Percentiles rank a stretch among this genome's conserved stretches.
These are phyloP conservation scores for Hortiboletus campestris DNA, from an alignment of 768 basidiomycete genomes.

Conservation along the genomic window DNA sequence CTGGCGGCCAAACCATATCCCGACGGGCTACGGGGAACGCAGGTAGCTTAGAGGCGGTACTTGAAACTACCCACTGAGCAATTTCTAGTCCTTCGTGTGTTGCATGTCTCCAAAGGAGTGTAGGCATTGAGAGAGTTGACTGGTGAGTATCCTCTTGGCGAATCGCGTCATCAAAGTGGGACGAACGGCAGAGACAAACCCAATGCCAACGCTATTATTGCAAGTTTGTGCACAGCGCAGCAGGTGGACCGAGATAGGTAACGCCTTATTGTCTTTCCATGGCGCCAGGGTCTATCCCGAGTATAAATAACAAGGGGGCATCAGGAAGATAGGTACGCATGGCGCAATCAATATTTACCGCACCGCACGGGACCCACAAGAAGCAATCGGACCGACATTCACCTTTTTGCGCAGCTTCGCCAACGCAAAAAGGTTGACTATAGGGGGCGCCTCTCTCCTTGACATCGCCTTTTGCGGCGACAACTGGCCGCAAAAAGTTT, in stretches of 20 bases:
- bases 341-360: not conserved
- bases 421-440: not conserved
- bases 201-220: not conserved
- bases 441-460: not conserved
- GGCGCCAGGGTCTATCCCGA: not conserved
- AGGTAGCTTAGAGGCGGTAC: no score
- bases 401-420: constrained; percentile 1
- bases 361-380: not conserved
- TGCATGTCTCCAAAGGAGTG: no score
- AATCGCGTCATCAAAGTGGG: not conserved
- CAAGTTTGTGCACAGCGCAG: not conserved
- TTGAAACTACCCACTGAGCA: no score
- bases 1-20: no score
- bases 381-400: constrained; percentile 1
- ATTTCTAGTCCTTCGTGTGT: no score
- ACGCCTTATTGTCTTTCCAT: constrained; percentile 10
- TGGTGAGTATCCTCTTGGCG: not conserved
- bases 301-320: not conserved
- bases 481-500: not conserved
- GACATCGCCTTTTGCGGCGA: constrained; percentile 10
- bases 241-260: not conserved
- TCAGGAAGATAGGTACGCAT: not conserved
- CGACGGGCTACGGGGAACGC: no score
- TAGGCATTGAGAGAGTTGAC: not conserved
- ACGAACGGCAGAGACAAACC: not conserved